These are phyloP conservation scores for Suillus spraguei DNA, from an alignment of 768 basidiomycete species.

Conservation along the genomic window DNA sequence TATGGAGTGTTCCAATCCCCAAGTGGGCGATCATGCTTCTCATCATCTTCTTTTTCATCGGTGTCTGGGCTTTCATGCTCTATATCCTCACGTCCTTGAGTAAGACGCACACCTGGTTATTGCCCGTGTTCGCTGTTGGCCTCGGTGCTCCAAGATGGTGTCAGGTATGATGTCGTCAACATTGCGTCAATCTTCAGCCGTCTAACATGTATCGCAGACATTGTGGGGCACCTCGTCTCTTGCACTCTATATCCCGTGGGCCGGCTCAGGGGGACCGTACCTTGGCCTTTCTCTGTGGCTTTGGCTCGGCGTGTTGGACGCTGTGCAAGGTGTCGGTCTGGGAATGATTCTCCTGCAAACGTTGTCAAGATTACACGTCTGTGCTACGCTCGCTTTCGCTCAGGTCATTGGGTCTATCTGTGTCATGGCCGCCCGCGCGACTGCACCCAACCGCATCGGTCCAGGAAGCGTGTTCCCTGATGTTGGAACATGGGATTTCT, in stretches of 20 bases:
- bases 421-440: slow-evolving; percentile 92
- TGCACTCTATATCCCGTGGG: slow-evolving; percentile 94
- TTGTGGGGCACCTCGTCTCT: slow-evolving; percentile 95
- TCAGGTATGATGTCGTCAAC: slow-evolving; percentile 53
- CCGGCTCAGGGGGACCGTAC: slow-evolving; percentile 82
- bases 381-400: slow-evolving; percentile 88
- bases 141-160: slow-evolving; percentile 95
- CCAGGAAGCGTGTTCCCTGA: slow-evolving; percentile 92
- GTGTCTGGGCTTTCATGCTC: slow-evolving; percentile 80
- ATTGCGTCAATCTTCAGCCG: background rate
- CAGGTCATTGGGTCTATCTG: slow-evolving; percentile 89
- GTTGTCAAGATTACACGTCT: slow-evolving; percentile 90
- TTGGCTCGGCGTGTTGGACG: slow-evolving; percentile 94
- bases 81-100: slow-evolving; percentile 80
- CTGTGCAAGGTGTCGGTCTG: slow-evolving; percentile 91
- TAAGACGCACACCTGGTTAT: slow-evolving; percentile 93
- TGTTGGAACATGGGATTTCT: slow-evolving; percentile 88
- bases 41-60: slow-evolving; percentile 82
- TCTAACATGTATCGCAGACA: slow-evolving; percentile 50
- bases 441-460: slow-evolving; percentile 87
- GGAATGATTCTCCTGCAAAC: slow-evolving; percentile 93
- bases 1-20: slow-evolving; percentile 83
- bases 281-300: slow-evolving; percentile 90
- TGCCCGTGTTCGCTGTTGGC: slow-evolving; percentile 94
- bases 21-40: slow-evolving; percentile 84